Evolutionary conservation across 2,329 filamentous ascomycete genomes (phyloP).

Genomic region (Cadophora malorum): DNA sequence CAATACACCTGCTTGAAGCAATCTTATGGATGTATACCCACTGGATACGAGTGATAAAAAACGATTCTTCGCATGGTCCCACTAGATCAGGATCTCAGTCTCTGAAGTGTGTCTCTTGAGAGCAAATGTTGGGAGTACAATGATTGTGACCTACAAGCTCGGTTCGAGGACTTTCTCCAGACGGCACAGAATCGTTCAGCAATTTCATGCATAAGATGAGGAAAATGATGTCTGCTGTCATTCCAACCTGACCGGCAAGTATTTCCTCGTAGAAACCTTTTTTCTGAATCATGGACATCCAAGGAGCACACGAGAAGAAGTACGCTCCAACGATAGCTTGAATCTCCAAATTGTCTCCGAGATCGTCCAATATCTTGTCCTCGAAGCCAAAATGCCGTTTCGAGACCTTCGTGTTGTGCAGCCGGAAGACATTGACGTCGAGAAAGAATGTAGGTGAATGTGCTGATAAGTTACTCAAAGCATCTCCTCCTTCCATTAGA

Average conservation of each 20-base stretch:
- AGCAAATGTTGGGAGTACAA: neutral
- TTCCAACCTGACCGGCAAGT: slow-evolving; percentile 35
- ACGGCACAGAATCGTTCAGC: slow-evolving; percentile 19
- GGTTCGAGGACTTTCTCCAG: slow-evolving; percentile 25
- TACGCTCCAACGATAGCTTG: slow-evolving; percentile 23
- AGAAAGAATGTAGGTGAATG: slow-evolving; percentile 23
- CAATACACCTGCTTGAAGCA: neutral
- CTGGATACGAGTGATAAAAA: slow-evolving; percentile 38
- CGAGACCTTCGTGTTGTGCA: slow-evolving; percentile 1
- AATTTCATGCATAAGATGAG: slow-evolving; percentile 45
- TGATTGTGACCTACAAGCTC: neutral
- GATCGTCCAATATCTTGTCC: slow-evolving; percentile 12
- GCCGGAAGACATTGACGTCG: slow-evolving; percentile 16
- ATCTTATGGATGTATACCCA: slow-evolving; percentile 31
- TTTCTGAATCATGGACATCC: slow-evolving; percentile 42
- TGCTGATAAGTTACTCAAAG: neutral
- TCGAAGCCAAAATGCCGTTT: slow-evolving; percentile 13
- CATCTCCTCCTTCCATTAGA: neutral
- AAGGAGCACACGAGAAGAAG: slow-evolving; percentile 35
- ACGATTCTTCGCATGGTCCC: slow-evolving; percentile 39
- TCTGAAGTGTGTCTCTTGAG: neutral
- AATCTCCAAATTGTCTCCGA: slow-evolving; percentile 22
- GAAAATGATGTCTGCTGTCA: slow-evolving; percentile 41
- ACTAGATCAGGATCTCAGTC: neutral
- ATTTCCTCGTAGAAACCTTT: slow-evolving; percentile 34